These are phyloP conservation scores for Capsella bursapastoris DNA, from an alignment of 345 rosid species.

Conservation along the genomic window DNA sequence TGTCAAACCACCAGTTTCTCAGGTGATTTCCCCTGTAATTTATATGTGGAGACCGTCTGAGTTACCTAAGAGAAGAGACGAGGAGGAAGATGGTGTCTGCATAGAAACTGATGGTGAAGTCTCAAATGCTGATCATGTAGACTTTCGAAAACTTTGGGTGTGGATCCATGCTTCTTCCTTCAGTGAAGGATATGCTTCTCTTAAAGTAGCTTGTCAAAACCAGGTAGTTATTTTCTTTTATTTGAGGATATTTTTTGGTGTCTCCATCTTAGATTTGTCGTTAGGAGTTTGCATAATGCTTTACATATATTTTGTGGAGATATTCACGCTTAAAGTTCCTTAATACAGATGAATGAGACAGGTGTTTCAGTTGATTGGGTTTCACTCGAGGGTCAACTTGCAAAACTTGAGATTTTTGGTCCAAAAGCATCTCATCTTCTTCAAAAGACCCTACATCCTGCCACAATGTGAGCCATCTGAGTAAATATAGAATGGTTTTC, in stretches of 20 bases:
- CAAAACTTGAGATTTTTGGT: slow-evolving; percentile 78
- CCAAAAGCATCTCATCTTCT: slow-evolving; percentile 72
- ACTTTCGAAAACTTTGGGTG: slow-evolving; percentile 64
- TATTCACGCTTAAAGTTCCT: slow-evolving; percentile 17
- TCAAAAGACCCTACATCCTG: slow-evolving; percentile 57
- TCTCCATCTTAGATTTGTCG: not conserved
- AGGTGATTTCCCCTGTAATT: slow-evolving; percentile 67
- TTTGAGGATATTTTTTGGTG: slow-evolving; percentile 5
- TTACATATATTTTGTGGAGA: slow-evolving; percentile 14
- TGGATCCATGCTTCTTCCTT: slow-evolving; percentile 93
- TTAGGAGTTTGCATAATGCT: slow-evolving; percentile 24
- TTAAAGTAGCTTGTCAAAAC: slow-evolving; percentile 68
- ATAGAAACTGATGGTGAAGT: slow-evolving; percentile 38
- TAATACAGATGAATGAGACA: slow-evolving; percentile 59
- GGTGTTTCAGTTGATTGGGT: slow-evolving; percentile 55
- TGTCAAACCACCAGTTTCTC: slow-evolving; percentile 58
- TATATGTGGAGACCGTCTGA: slow-evolving; percentile 74
- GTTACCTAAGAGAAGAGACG: slow-evolving; percentile 39
- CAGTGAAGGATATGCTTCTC: slow-evolving; percentile 70
- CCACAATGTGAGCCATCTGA: slow-evolving; percentile 56
- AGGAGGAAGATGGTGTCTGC: slow-evolving; percentile 17
- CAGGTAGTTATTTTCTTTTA: slow-evolving; percentile 48
- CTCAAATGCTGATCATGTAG: slow-evolving; percentile 29
- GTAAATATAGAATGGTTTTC: not conserved
- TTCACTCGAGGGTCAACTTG: slow-evolving; percentile 82